Evolutionary conservation across 257 asterid genomes (phyloP).

Genomic region (Cynanchum wilfordii): DNA sequence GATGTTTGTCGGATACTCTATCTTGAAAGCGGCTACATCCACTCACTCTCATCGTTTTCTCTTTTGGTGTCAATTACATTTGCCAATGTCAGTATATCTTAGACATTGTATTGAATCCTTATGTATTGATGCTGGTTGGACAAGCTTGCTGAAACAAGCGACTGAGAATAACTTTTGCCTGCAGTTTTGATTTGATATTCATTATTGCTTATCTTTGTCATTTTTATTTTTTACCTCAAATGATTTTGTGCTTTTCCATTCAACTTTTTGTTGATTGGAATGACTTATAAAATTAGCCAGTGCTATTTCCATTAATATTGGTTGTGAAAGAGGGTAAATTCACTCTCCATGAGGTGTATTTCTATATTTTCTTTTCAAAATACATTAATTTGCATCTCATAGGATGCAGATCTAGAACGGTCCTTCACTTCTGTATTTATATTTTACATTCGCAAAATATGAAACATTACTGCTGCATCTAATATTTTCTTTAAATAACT

Average conservation of each 20-base stretch:
- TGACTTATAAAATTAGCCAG: background rate
- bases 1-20: background rate
- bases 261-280: background rate
- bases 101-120: constrained; percentile 91
- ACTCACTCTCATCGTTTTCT: constrained; percentile 31
- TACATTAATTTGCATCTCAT: background rate
- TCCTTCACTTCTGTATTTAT: background rate
- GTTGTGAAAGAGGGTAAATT: background rate
- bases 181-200: constrained; percentile 94
- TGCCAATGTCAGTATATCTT: constrained; percentile 89
- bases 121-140: constrained; percentile 96
- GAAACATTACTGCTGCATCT: background rate
- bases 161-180: constrained; percentile 73
- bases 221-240: constrained; percentile 13
- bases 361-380: background rate
- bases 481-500: constrained; percentile 1
- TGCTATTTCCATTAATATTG: background rate
- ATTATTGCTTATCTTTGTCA: constrained; percentile 45
- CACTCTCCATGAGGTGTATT: background rate
- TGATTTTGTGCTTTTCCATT: background rate
- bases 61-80: constrained; percentile 64
- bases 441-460: background rate
- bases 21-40: background rate
- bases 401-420: background rate
- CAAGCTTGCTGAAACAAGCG: constrained; percentile 98